These are phyloP conservation scores for Creolimax fragrantissima DNA, from an alignment of 78 protist species.

Conservation along the genomic window DNA sequence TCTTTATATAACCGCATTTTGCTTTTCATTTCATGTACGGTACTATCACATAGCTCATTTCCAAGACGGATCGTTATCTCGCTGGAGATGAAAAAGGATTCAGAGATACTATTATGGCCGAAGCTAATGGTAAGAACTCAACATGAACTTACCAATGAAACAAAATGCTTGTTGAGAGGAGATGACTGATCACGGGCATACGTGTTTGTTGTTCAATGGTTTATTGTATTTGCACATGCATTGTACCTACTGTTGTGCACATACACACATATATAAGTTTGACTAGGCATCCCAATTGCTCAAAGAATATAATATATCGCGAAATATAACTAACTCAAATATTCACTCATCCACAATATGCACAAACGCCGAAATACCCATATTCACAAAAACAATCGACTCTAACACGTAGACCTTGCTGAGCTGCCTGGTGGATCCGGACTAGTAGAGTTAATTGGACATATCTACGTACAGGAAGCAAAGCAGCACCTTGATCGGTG, in stretches of 20 bases:
- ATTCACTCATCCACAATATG: too few relatives aligned
- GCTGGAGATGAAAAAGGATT: neutral
- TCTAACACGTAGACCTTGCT: neutral
- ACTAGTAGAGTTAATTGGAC: neutral
- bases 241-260: too few relatives aligned
- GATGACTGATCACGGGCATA: too few relatives aligned
- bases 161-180: neutral
- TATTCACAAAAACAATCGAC: too few relatives aligned
- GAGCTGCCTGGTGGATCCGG: constrained; percentile 5
- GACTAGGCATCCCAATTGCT: too few relatives aligned
- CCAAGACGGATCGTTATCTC: neutral
- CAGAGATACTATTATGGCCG: neutral
- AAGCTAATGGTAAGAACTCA: neutral
- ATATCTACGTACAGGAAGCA: neutral
- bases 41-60: neutral
- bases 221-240: too few relatives aligned
- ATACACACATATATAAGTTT: too few relatives aligned
- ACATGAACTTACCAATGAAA: neutral
- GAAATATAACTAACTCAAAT: too few relatives aligned
- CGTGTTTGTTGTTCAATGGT: too few relatives aligned
- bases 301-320: too few relatives aligned
- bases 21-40: neutral
- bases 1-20: neutral
- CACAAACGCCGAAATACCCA: too few relatives aligned
- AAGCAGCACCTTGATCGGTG: neutral